Percentiles rank a stretch among this genome's conserved stretches.
Conservation (phyloP, 257 asterid genomes). For the Jaltomata sinuosa region DNA sequence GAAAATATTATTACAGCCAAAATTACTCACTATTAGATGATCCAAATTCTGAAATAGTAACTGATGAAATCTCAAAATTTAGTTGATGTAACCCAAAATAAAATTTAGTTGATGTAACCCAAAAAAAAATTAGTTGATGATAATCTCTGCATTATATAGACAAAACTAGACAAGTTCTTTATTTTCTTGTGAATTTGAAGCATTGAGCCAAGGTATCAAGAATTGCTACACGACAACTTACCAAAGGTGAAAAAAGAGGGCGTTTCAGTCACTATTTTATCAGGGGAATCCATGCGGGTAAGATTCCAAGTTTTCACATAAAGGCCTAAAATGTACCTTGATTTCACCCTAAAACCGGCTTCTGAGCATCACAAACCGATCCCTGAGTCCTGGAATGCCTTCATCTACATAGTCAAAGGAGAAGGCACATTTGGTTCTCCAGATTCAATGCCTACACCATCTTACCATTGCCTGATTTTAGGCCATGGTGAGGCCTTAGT, state of each 20-base stretch:
- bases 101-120: too few relatives aligned
- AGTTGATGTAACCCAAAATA: too few relatives aligned
- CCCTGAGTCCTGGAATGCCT: conserved; percentile 71
- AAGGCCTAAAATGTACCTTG: conserved; percentile 83
- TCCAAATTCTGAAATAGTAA: too few relatives aligned
- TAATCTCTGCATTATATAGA: too few relatives aligned
- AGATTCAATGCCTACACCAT: conserved; percentile 25
- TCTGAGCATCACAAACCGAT: conserved; percentile 53
- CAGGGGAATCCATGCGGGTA: conserved; percentile 89
- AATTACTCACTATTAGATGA: too few relatives aligned
- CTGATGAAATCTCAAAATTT: too few relatives aligned
- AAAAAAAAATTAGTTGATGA: too few relatives aligned
- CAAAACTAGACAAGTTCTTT: too few relatives aligned
- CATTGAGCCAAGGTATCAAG: conserved; percentile 85
- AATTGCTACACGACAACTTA: conserved; percentile 45
- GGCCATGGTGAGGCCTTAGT: conserved; percentile 86
- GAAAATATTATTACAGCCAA: too few relatives aligned
- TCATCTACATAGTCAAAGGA: too few relatives aligned
- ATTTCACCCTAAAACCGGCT: conserved; percentile 47
- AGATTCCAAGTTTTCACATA: too few relatives aligned
- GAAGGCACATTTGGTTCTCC: conserved; percentile 57
- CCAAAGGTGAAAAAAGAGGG: conserved; percentile 61
- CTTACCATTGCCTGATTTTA: conserved; percentile 62
- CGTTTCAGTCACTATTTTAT: conserved; percentile 60
- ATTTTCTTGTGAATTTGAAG: too few relatives aligned